These are phyloP conservation scores for Castanospermum australe DNA, from an alignment of 306 rosid species.

Conservation along the genomic window DNA sequence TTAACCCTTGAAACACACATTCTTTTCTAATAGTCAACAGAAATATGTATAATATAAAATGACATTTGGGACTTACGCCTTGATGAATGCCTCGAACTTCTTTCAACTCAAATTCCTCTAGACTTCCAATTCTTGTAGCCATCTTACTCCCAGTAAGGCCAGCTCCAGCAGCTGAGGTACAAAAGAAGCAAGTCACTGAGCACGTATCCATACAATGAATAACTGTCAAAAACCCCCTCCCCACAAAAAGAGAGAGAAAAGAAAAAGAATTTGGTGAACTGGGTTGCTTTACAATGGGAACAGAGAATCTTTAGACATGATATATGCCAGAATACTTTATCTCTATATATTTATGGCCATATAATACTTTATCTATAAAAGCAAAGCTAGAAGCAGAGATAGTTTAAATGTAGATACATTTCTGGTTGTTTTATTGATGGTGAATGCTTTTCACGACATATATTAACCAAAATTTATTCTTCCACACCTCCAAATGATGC, in stretches of 20 bases:
- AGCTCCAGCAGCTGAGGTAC: constrained; percentile 57
- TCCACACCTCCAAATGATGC: constrained; percentile 92
- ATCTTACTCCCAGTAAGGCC: constrained; percentile 60
- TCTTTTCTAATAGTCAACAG: background rate
- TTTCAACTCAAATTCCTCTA: constrained; percentile 66
- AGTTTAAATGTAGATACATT: background rate
- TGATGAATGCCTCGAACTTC: constrained; percentile 40
- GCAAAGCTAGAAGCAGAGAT: background rate
- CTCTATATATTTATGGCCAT: background rate
- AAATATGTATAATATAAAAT: background rate
- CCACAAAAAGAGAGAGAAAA: background rate
- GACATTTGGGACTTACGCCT: constrained; percentile 53
- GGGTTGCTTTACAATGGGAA: background rate
- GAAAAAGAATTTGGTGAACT: background rate
- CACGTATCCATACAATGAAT: background rate
- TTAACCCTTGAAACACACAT: constrained; percentile 15
- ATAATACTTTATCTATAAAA: background rate
- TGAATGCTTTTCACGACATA: constrained; percentile 1
- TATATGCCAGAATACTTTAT: background rate
- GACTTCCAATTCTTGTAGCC: constrained; percentile 60
- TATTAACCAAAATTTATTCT: constrained; percentile 7
- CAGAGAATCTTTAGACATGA: background rate
- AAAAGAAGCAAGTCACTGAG: constrained; percentile 26
- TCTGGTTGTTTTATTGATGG: background rate
- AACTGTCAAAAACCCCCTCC: background rate